Percentiles rank a stretch among this genome's conserved stretches.
These are phyloP conservation scores for Laburnicola sp. DNA, from an alignment of 2,329 filamentous ascomycete genomes.

Conservation along the genomic window DNA sequence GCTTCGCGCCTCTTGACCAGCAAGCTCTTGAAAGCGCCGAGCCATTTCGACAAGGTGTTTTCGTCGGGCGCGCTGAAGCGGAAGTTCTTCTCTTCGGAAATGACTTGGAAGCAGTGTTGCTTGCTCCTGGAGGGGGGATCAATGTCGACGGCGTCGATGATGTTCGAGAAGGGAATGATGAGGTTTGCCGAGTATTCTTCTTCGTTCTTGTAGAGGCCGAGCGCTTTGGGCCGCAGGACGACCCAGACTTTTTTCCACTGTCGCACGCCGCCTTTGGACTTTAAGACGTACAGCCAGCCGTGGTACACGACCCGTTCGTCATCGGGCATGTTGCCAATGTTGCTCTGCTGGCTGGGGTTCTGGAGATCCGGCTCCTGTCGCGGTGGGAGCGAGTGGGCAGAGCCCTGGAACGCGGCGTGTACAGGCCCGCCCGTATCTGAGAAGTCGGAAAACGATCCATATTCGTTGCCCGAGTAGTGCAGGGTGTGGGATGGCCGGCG, in stretches of 20 bases:
- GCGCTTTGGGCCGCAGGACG: slow-evolving; percentile 79
- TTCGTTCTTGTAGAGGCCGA: slow-evolving; percentile 92
- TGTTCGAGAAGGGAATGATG: slow-evolving; percentile 74
- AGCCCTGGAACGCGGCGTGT: slow-evolving; percentile 51
- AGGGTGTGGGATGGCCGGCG: slow-evolving; percentile 64
- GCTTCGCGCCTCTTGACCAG: slow-evolving; percentile 68
- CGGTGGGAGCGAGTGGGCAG: slow-evolving; percentile 51
- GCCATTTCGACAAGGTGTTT: slow-evolving; percentile 77
- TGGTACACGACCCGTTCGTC: slow-evolving; percentile 92
- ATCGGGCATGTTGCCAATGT: slow-evolving; percentile 54
- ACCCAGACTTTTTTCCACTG: slow-evolving; percentile 97
- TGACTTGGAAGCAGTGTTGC: slow-evolving; percentile 84
- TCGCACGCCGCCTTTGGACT: slow-evolving; percentile 78
- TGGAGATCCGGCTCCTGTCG: slow-evolving; percentile 39
- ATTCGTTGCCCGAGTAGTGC: slow-evolving; percentile 65
- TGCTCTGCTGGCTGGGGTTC: slow-evolving; percentile 67
- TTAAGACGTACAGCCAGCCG: slow-evolving; percentile 83
- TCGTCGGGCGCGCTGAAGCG: slow-evolving; percentile 68
- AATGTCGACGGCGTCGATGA: slow-evolving; percentile 91
- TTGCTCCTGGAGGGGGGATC: slow-evolving; percentile 85
- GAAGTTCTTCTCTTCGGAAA: slow-evolving; percentile 77
- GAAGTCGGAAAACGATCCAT: slow-evolving; percentile 83
- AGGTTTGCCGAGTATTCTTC: slow-evolving; percentile 84
- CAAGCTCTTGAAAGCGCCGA: slow-evolving; percentile 89
- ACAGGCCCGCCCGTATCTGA: slow-evolving; percentile 66